phyloP scores from a whole-genome alignment of 2,329 filamentous ascomycete genomes.

The Aspergillus neotritici region DNA sequence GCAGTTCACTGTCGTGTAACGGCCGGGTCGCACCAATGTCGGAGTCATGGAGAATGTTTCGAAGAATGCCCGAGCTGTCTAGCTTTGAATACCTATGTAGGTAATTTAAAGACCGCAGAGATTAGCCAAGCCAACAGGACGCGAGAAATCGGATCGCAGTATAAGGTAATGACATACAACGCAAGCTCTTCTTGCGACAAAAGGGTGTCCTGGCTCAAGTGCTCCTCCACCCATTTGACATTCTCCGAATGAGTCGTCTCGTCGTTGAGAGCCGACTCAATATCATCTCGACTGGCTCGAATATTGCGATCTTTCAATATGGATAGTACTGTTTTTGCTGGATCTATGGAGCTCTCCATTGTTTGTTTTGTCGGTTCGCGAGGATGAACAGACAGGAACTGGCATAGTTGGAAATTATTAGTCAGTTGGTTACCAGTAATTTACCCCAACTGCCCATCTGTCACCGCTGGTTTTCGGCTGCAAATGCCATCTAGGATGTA shows the following conservation, averaged over 20 bases:
- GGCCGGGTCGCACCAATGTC: slow-evolving; percentile 30
- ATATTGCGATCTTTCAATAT: slow-evolving; percentile 29
- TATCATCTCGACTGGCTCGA: slow-evolving; percentile 21
- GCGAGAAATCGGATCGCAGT: neutral
- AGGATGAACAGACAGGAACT: slow-evolving; percentile 1
- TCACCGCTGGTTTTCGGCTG: too few relatives aligned
- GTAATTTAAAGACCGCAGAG: neutral
- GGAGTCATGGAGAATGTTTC: slow-evolving; percentile 22
- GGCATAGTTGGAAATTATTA: too few relatives aligned
- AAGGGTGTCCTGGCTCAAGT: slow-evolving; percentile 31
- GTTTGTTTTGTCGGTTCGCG: slow-evolving; percentile 6
- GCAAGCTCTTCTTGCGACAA: slow-evolving; percentile 37
- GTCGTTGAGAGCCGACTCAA: slow-evolving; percentile 25
- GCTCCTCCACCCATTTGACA: slow-evolving; percentile 28
- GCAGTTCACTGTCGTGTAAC: slow-evolving; percentile 37
- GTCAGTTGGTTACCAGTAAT: too few relatives aligned
- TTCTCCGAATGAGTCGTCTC: slow-evolving; percentile 12
- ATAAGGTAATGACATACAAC: slow-evolving; percentile 23
- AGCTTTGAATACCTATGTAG: slow-evolving; percentile 29
- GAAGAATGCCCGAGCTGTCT: slow-evolving; percentile 27
- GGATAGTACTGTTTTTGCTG: slow-evolving; percentile 18
- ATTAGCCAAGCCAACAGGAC: too few relatives aligned
- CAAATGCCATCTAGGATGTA: too few relatives aligned
- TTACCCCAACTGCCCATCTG: too few relatives aligned
- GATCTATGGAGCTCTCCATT: slow-evolving; percentile 14